Evolutionary conservation across 2,329 filamentous ascomycete species (phyloP), one percentile per base, ranked within the genome.

Genomic region (Cytospora schulzeri): DNA sequence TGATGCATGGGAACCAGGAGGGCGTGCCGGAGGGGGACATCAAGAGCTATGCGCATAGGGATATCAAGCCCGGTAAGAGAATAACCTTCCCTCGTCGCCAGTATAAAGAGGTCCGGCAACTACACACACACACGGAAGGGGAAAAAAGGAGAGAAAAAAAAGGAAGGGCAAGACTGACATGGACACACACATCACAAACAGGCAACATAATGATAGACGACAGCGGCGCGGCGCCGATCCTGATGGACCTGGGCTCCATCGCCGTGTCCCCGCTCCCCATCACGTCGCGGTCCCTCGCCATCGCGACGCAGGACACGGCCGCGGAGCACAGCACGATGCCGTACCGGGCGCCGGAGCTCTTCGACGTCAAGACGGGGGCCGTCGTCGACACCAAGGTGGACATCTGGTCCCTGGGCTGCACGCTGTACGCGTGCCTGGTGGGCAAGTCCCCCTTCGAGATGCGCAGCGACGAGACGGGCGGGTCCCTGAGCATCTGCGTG

Each of bases 181-280:
- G 55, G 29, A n/a, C 38, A 19, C 4, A 41, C 38, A n/a, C 17
- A 7, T n/a, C n/a, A 19, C 33, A 17, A n/a, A n/a, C 65, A 87
- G 86, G 93, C 65, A 99, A 99, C 79, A 96, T 99, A 74, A 99
- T 99, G 95, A 97, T 99, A 70, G 90, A 91, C 69, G 94, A 98
- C 75, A 88, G 92, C 71, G 95, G 95, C 70, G 85, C 88, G 66
- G 89, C 88, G 33, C 94, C 95, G 3, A 95, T 99, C 71, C 85
- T 99, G 41, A 99, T 99, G 95, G 95, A 99, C 75, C 88, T 99
- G 28, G 95, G 95, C 68, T 97, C 93, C 64, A 83, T 99, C 63
- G 90, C 92, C 50, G 91, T 91, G 22, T 93, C 92, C 2, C 95
- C 95, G 1, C 91, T 92, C 64, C 87, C 91, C 29, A 94, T 98